A percentile compares a stretch with the other conserved stretches of the same genome.
Evolutionary conservation across 2,329 filamentous ascomycete species (phyloP).

Genomic region (Scedosporium dehoogii): DNA sequence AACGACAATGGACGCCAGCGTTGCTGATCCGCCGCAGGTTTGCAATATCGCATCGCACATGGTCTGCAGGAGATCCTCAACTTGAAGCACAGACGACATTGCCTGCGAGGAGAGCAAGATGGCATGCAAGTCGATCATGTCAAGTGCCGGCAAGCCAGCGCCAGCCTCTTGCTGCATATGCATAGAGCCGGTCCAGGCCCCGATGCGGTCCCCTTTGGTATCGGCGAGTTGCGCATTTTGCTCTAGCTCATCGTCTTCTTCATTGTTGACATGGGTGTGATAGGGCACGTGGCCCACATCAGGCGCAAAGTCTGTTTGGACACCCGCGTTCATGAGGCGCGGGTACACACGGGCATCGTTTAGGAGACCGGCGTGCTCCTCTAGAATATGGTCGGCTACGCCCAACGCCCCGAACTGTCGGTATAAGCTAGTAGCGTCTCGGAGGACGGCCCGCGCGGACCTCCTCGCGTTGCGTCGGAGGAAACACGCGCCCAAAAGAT

Average conservation of each 20-base stretch:
- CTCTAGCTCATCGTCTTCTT: conserved; percentile 30
- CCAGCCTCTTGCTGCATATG: conserved; percentile 42
- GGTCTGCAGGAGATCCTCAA: conserved; percentile 66
- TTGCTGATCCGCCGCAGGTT: conserved; percentile 61
- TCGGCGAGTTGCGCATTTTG: conserved; percentile 36
- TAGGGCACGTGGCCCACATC: conserved; percentile 44
- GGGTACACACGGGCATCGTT: conserved; percentile 50
- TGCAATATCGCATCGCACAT: conserved; percentile 76
- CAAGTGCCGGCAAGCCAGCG: conserved; percentile 59
- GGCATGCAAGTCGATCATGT: conserved; percentile 74
- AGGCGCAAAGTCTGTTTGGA: conserved; percentile 63
- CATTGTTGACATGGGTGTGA: conserved; percentile 30
- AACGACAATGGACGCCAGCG: conserved; percentile 63
- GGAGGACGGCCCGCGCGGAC: conserved; percentile 58
- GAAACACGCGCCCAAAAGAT: conserved; percentile 64
- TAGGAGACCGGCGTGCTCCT: conserved; percentile 58
- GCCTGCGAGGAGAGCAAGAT: conserved; percentile 73
- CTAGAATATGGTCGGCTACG: conserved; percentile 57
- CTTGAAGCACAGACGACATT: conserved; percentile 66
- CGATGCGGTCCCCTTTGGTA: conserved; percentile 47
- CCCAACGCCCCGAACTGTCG: conserved; percentile 59
- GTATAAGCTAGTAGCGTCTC: conserved; percentile 59
- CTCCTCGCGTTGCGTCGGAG: conserved; percentile 54
- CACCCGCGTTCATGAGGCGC: conserved; percentile 50
- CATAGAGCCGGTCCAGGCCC: conserved; percentile 54